phyloP scores from a whole-genome alignment of 495 filamentous ascomycete species.

The Tuber umbilicatum region DNA sequence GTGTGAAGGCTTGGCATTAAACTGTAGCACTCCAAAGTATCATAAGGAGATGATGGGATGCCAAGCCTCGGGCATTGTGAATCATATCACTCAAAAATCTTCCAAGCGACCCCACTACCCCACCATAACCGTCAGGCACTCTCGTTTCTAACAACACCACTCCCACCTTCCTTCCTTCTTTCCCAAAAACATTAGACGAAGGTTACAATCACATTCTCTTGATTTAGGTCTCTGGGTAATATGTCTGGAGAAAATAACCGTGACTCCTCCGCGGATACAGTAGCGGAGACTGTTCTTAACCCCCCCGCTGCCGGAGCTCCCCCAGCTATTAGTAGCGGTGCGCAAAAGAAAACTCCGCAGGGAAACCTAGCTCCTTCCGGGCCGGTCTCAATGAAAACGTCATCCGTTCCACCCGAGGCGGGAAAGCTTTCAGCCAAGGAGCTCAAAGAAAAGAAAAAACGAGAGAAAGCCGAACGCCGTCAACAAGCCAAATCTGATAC shows the following conservation, averaged over 20 bases:
- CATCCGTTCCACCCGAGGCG: constrained; percentile 25
- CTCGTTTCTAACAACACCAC: background rate
- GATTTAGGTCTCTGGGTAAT: background rate
- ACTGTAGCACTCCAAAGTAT: no score
- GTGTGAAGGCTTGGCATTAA: no score
- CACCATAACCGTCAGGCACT: background rate
- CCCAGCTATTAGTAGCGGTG: background rate
- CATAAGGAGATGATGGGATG: background rate
- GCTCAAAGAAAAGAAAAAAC: constrained; percentile 69
- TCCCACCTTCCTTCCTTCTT: background rate
- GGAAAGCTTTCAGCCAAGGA: constrained; percentile 50
- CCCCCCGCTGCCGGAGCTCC: background rate
- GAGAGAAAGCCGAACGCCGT: constrained; percentile 68
- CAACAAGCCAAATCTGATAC: constrained; percentile 53
- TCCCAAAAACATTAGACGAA: background rate
- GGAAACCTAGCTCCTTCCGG: constrained; percentile 8
- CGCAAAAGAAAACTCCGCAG: background rate
- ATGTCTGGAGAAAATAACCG: background rate
- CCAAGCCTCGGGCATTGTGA: constrained; percentile 13
- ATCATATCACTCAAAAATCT: constrained; percentile 16
- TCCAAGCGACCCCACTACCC: background rate
- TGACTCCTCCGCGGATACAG: background rate
- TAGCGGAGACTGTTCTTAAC: background rate
- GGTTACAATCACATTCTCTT: background rate
- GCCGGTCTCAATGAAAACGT: constrained; percentile 42